Evolutionary conservation across 768 basidiomycete species (phyloP).

Genomic region (Nidularia pulvinata): DNA sequence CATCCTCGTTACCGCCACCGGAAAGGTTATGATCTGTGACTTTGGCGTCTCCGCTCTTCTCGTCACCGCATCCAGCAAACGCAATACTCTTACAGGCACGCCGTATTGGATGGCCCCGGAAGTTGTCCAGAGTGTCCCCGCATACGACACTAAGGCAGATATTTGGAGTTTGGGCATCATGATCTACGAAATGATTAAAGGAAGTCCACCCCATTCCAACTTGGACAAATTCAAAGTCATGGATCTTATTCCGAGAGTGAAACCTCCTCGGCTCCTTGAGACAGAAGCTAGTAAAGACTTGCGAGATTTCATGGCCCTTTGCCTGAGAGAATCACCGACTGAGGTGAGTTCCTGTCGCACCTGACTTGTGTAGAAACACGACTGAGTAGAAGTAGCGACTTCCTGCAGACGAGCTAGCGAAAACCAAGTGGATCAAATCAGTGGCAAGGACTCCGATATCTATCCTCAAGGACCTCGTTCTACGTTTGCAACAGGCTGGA

Average conservation of each 20-base stretch:
- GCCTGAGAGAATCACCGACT: constrained; percentile 77
- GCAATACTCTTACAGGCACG: constrained; percentile 96
- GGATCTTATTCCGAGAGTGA: constrained; percentile 83
- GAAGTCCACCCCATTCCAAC: constrained; percentile 92
- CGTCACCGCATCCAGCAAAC: constrained; percentile 81
- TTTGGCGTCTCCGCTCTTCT: constrained; percentile 98
- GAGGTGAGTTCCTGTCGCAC: constrained; percentile 51
- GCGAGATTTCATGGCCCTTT: constrained; percentile 83
- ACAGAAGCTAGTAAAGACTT: constrained; percentile 82
- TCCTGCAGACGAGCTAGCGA: constrained; percentile 85
- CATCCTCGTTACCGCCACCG: constrained; percentile 83
- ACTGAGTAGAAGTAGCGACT: constrained; percentile 55
- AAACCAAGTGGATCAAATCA: constrained; percentile 89
- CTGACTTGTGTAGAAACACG: neutral
- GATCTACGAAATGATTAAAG: constrained; percentile 95
- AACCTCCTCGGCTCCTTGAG: constrained; percentile 81
- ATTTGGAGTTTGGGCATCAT: constrained; percentile 98
- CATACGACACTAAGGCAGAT: constrained; percentile 97
- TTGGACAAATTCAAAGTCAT: constrained; percentile 86
- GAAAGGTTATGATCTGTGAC: constrained; percentile 95
- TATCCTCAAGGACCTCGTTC: constrained; percentile 77
- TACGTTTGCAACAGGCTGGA: constrained; percentile 75
- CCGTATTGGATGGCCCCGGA: constrained; percentile 99
- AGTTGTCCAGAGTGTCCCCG: constrained; percentile 85
- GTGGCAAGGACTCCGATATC: constrained; percentile 65